Base-by-base conservation (phyloP, 2,329 filamentous ascomycete genomes). In the Sclerotinia borealis region DNA sequence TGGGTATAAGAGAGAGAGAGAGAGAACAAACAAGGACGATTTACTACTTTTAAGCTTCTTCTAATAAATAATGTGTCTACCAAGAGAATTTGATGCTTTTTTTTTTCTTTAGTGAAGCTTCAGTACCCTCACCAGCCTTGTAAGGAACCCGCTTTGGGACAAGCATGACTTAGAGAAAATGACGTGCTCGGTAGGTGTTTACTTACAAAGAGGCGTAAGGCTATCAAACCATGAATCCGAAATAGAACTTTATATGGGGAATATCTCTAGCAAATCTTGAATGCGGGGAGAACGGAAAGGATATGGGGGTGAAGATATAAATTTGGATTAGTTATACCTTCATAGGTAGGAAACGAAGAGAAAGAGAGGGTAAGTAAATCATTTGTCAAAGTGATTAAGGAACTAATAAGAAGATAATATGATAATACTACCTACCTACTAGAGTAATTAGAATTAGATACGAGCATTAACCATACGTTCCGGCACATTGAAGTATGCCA, bases 151-250 rank as follows among this genome's bases (percentile, higher is more conserved):
- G 31, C 19, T 56, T 55, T 27, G 41, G 34, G 39, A 55, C 31
- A 36, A 55, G 50, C 29, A 36, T 19, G 39, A 31, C 25, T 41
- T 54, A 61, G 47, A 54, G 59, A 39, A 52, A 52, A 62, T 62
- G 59, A 62, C 59, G 59, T 62, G 59, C 59, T 62, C 41, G 56
- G 34, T 6, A 37, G 29, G 17, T 49, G n/a, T 59, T 34, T n/a
- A 25, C 36, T 45, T 27, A 36, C 56, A 59, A 37, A 49, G 34
- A 59, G 48, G 48, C 47, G 59, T 55, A 27, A 55, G 48, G 17
- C 10, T 55, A 61, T 55, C 59, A 55, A 55, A 29, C 2, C 1
- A 41, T 61, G 5, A 52, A n/a, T 13, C 29, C n/a, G 11, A 25
- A 31, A 43, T 51, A 51, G 49, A 51, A 15, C 19, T 60, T 51